Base-by-base conservation (phyloP, 202 grass and related monocot species). In the Panicum hallii region DNA sequence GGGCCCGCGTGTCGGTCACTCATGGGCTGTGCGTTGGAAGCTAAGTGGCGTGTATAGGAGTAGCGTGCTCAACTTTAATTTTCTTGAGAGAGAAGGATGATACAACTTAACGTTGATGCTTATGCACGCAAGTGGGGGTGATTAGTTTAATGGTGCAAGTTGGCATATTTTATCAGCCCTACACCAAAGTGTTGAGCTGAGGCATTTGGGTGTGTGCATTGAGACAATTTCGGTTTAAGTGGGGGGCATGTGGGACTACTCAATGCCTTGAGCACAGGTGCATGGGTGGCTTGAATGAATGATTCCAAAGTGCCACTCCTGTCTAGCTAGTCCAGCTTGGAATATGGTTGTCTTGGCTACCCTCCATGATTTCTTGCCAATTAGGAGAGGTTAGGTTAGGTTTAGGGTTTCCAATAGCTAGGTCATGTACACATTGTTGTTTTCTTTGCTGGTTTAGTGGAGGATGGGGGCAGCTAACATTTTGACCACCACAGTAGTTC, bases 91-190 rank as follows among this genome's bases (percentile, higher is more conserved):
- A 84, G 45, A 54, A 55, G 45, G 70, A 40, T 86, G 83, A 71
- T 71, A 42, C 53, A 60, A 58, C 46, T 72, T 88, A 70, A 81
- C 70, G 81, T 88, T 88, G 89, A 82, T 91, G 85, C 82, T 88
- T 84, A 78, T 88, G 89, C 82, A 91, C 85, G 77, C 89, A 91
- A 88, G 85, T 88, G 82, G 85, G 45, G 45, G 5, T 6, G 5
- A 73, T 88, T 91, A 78, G 71, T 82, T 88, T 91, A 91, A 73
- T 72, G 64, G 54, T 77, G 71, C 85, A 91, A 91, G 85, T 85
- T 85, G 89, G 28, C 11, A 41, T 91, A 81, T 72, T 88, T 61
- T 91, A 88, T 81, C 81, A 50, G 63, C 81, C 74, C 71, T 76
- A 77, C 76, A 71, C 57, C 76, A 72, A 90, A 84, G 85, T 38